Evolutionary conservation across 1,284 basidiomycete species (phyloP), one percentile per base, ranked within the genome.

Genomic region (Boletus nobilissimus): DNA sequence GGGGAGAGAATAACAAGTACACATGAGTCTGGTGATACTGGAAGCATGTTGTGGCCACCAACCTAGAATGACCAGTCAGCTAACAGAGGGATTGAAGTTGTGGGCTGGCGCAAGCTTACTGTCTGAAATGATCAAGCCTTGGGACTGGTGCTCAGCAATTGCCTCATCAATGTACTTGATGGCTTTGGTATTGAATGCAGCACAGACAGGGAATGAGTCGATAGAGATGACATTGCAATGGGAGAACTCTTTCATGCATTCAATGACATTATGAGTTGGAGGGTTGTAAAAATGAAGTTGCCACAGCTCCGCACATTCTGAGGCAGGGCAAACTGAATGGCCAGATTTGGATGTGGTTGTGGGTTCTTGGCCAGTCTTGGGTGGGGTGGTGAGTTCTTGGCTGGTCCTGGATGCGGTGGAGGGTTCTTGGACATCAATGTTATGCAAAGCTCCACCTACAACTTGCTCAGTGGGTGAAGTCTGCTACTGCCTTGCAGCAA

Each of bases 101-200:
- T 39, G 18, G 34, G 32, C n/a, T n/a, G n/a, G n/a, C n/a, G n/a
- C n/a, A 48, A 22, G 39, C 73, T 66, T 60, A 79, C 77, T 36
- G 3, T 78, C 67, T 18, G 71, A 64, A 54, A 78, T 26, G 3
- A 51, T 43, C 39, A 71, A 40, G 16, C 77, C 70, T 29, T 26
- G 32, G 4, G 40, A 36, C 26, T 36, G 36, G 36, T 26, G 32
- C 19, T 76, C 29, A 2, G 62, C 29, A n/a, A 79, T 75, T 0
- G 65, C 70, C 16, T 79, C 60, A n/a, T n/a, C n/a, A n/a, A n/a
- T n/a, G 24, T 48, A 48, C 46, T 48, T 16, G 2, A 24, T 48
- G 19, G 48, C 77, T n/a, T 78, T 78, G 9, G 14, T 26, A 22
- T 79, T 73, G 36, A 78, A 78, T 16, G 18, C 7, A 39, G 43